Evolutionary conservation across 2,329 filamentous ascomycete species (phyloP).

Genomic region (Aspergillus versicolor): DNA sequence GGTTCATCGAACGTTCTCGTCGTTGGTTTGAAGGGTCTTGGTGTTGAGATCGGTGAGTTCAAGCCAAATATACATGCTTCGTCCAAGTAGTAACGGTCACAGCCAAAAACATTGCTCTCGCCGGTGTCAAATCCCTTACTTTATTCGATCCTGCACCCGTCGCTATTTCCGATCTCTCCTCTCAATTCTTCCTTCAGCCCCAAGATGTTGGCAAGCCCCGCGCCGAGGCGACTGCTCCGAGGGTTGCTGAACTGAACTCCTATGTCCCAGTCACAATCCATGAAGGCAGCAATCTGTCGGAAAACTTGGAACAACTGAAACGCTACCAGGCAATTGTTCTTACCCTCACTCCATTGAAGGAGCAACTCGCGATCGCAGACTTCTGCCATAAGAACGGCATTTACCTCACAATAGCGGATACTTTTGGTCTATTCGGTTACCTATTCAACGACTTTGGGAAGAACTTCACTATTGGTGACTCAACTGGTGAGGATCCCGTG

Average conservation of each 20-base stretch:
- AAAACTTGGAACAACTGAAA: constrained; percentile 78
- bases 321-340: constrained; percentile 91
- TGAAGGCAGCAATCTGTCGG: constrained; percentile 61
- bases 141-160: constrained; percentile 86
- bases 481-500: constrained; percentile 83
- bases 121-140: constrained; percentile 95
- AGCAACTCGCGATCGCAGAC: constrained; percentile 81
- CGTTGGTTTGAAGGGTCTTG: constrained; percentile 86
- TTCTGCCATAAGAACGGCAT: constrained; percentile 95
- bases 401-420: constrained; percentile 82
- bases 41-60: constrained; percentile 74
- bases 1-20: constrained; percentile 91
- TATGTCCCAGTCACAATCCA: constrained; percentile 90
- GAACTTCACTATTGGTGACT: constrained; percentile 85
- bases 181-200: constrained; percentile 91
- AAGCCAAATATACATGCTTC: constrained; percentile 15
- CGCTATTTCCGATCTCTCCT: constrained; percentile 83
- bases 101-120: constrained; percentile 97
- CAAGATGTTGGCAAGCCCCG: constrained; percentile 90
- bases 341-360: constrained; percentile 75
- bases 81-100: constrained; percentile 11
- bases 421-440: constrained; percentile 88
- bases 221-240: constrained; percentile 80
- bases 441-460: constrained; percentile 98
- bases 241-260: constrained; percentile 90